These are phyloP conservation scores for Fusarium pseudocircinatum DNA, from an alignment of 2,329 filamentous ascomycete species.

Conservation along the genomic window DNA sequence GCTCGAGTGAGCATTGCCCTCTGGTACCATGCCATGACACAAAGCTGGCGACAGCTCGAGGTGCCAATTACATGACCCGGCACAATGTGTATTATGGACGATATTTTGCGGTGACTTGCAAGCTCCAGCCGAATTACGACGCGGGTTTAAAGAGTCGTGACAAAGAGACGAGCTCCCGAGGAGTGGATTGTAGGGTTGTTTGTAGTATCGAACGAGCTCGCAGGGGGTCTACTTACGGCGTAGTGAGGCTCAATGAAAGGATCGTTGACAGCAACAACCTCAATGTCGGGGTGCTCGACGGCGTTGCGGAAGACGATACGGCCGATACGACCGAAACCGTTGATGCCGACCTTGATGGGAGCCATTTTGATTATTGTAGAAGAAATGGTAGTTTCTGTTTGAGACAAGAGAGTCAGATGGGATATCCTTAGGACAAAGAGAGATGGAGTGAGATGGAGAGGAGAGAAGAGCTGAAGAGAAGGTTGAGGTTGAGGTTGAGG, in stretches of 20 bases:
- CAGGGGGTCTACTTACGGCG: slow-evolving; percentile 75
- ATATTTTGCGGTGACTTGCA: neutral
- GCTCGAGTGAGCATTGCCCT: neutral
- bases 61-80: neutral
- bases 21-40: neutral
- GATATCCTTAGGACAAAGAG: slow-evolving; percentile 1
- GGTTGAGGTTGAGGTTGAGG: slow-evolving; percentile 17
- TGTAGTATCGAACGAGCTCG: slow-evolving; percentile 12
- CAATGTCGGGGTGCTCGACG: slow-evolving; percentile 86
- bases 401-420: slow-evolving; percentile 22
- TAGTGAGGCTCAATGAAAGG: slow-evolving; percentile 99
- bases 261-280: slow-evolving; percentile 98
- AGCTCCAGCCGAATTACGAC: neutral
- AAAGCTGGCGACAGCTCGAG: neutral
- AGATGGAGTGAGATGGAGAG: neutral
- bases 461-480: slow-evolving; percentile 2
- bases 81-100: neutral
- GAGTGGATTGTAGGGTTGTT: neutral
- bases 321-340: slow-evolving; percentile 99
- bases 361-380: slow-evolving; percentile 49
- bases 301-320: slow-evolving; percentile 99
- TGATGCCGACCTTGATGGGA: slow-evolving; percentile 88
- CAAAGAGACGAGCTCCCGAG: neutral
- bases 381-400: slow-evolving; percentile 15
- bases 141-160: neutral